Percentiles rank a stretch among this genome's conserved stretches.
Conservation (phyloP, 345 rosid genomes). For the Corchorus olitorius region DNA sequence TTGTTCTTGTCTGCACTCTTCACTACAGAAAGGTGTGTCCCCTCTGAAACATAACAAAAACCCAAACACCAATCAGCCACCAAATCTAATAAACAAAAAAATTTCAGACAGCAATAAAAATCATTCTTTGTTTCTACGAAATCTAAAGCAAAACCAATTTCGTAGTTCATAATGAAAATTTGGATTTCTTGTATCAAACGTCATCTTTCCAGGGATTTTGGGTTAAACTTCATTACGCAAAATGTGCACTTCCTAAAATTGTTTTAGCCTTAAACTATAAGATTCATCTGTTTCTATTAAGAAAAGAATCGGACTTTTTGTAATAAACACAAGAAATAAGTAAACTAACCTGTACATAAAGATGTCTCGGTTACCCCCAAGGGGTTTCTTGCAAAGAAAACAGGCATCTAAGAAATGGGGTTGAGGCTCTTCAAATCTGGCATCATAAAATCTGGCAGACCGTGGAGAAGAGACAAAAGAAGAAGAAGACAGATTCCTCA, state of each 20-base stretch:
- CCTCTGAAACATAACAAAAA: conserved; percentile 53
- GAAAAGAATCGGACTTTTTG: neutral
- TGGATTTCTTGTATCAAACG: neutral
- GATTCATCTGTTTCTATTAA: neutral
- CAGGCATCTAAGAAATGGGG: conserved; percentile 63
- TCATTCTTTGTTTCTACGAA: neutral
- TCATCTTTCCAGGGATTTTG: neutral
- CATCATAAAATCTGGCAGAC: conserved; percentile 50
- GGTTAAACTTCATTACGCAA: neutral
- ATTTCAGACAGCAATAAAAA: neutral
- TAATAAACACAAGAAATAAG: neutral
- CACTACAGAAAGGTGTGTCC: conserved; percentile 84
- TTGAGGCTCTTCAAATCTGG: conserved; percentile 51
- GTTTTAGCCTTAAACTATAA: neutral
- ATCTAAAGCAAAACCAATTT: too few relatives aligned
- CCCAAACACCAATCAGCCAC: conserved; percentile 15
- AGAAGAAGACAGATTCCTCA: conserved; percentile 32
- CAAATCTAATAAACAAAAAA: neutral
- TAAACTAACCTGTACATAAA: conserved; percentile 64
- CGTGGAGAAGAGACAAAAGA: conserved; percentile 47
- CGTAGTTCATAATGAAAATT: too few relatives aligned
- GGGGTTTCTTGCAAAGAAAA: conserved; percentile 56
- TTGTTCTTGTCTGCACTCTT: conserved; percentile 81
- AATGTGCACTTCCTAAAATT: neutral
- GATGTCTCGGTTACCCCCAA: conserved; percentile 59